Evolutionary conservation across 2,329 filamentous ascomycete genomes (phyloP).

Genomic region (Paecilomyces variotii): DNA sequence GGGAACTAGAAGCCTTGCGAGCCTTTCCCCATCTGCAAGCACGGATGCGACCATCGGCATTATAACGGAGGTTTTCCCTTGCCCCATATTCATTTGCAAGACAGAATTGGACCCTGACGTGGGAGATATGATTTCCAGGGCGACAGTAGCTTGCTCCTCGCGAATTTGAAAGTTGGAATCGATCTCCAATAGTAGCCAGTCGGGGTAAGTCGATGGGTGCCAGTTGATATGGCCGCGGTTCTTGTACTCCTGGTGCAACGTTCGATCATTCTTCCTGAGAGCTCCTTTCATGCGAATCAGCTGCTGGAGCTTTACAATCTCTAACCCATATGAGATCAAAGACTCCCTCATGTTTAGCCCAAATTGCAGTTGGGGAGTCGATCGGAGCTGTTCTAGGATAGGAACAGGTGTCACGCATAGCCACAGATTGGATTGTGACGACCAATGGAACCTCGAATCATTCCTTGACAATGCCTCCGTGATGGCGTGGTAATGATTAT

Average conservation of each 20-base stretch:
- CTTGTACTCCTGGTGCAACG: slow-evolving; percentile 34
- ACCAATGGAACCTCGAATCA: slow-evolving; percentile 30
- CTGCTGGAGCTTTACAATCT: slow-evolving; percentile 36
- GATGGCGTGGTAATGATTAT: slow-evolving; percentile 8
- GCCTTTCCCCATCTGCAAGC: slow-evolving; percentile 42
- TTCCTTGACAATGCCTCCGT: slow-evolving; percentile 11
- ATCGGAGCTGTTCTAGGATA: slow-evolving; percentile 38
- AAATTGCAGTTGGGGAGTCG: slow-evolving; percentile 20
- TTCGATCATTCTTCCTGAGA: slow-evolving; percentile 19
- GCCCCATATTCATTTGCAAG: slow-evolving; percentile 60
- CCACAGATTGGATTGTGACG: slow-evolving; percentile 32
- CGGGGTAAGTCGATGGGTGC: slow-evolving; percentile 45
- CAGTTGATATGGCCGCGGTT: slow-evolving; percentile 51
- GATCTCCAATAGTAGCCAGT: slow-evolving; percentile 61
- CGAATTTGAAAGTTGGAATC: slow-evolving; percentile 58
- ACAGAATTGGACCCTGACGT: slow-evolving; percentile 48
- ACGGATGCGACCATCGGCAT: slow-evolving; percentile 54
- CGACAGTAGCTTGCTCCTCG: slow-evolving; percentile 54
- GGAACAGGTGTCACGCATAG: slow-evolving; percentile 33
- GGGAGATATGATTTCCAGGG: slow-evolving; percentile 51
- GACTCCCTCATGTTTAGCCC: slow-evolving; percentile 25
- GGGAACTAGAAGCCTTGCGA: slow-evolving; percentile 52
- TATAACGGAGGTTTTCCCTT: slow-evolving; percentile 63
- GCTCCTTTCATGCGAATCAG: slow-evolving; percentile 37
- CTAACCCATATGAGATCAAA: slow-evolving; percentile 33